phyloP scores from a whole-genome alignment of 2,329 filamentous ascomycete species.

The Aspergillus intermedius region DNA sequence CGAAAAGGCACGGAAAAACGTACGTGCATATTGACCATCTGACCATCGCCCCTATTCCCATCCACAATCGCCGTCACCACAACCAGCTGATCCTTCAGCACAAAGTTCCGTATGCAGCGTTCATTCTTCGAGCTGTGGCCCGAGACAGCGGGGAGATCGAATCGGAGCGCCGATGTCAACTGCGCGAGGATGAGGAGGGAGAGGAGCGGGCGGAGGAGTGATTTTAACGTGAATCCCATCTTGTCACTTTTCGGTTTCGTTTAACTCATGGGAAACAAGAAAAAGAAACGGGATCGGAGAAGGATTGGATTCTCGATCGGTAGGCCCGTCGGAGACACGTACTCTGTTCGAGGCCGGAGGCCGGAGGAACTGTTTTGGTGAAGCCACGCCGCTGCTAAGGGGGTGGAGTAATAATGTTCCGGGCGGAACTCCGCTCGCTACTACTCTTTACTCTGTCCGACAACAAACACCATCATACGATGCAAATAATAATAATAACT shows the following conservation, averaged over 20 bases:
- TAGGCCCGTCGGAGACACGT: background rate
- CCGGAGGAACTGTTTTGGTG: constrained; percentile 24
- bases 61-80: constrained; percentile 87
- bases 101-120: constrained; percentile 95
- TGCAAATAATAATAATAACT: no score
- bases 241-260: background rate
- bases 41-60: constrained; percentile 84
- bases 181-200: constrained; percentile 31
- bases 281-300: background rate
- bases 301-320: constrained; percentile 10
- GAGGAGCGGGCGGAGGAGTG: constrained; percentile 14
- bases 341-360: constrained; percentile 9
- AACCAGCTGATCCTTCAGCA: constrained; percentile 82
- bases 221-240: constrained; percentile 21
- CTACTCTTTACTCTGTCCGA: background rate
- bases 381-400: constrained; percentile 31
- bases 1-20: constrained; percentile 7
- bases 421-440: constrained; percentile 5
- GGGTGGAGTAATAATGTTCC: constrained; percentile 27
- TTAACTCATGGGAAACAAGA: background rate
- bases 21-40: constrained; percentile 91
- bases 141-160: constrained; percentile 71
- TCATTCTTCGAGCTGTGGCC: constrained; percentile 60
- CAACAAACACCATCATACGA: no score
- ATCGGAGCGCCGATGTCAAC: constrained; percentile 67